phyloP scores from a whole-genome alignment of 2,329 filamentous ascomycete genomes.

The Drechslerella dactyloides region DNA sequence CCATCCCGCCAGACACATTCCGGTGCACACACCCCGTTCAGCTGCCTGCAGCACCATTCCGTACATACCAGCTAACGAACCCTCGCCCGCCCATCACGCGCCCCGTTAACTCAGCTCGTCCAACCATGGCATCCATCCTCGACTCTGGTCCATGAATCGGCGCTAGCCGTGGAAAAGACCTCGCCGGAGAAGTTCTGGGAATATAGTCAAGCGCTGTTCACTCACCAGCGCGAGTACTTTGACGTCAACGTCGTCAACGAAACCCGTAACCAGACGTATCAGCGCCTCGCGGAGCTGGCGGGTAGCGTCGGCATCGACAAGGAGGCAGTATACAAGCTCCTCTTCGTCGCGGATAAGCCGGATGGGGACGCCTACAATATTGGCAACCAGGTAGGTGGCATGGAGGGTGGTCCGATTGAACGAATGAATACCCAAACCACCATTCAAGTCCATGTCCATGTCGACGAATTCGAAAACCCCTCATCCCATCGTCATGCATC shows the following conservation, averaged over 20 bases:
- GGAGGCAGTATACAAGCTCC: constrained; percentile 70
- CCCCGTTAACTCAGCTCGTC: constrained; percentile 29
- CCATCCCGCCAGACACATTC: neutral
- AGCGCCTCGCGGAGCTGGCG: constrained; percentile 76
- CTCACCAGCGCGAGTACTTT: constrained; percentile 77
- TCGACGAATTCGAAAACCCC: constrained; percentile 1
- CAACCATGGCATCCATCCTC: constrained; percentile 50
- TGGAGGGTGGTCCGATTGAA: too few species aligned
- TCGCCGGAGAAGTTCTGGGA: constrained; percentile 77
- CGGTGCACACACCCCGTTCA: too few species aligned
- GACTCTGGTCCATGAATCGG: constrained; percentile 74
- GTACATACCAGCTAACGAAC: constrained; percentile 36
- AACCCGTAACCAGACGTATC: constrained; percentile 81
- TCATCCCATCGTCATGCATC: too few species aligned
- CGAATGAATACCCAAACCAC: too few species aligned
- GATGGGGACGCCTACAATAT: constrained; percentile 71
- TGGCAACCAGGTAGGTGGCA: constrained; percentile 67
- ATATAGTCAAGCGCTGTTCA: constrained; percentile 67
- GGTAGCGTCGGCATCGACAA: constrained; percentile 72
- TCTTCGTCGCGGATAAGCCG: constrained; percentile 73
- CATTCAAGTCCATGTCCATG: constrained; percentile 1
- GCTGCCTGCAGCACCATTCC: neutral
- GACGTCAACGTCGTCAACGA: constrained; percentile 85
- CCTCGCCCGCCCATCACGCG: constrained; percentile 12
- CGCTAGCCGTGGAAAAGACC: constrained; percentile 75